phyloP scores from a whole-genome alignment of 2,329 filamentous ascomycete species.

The Cadophora sp. region DNA sequence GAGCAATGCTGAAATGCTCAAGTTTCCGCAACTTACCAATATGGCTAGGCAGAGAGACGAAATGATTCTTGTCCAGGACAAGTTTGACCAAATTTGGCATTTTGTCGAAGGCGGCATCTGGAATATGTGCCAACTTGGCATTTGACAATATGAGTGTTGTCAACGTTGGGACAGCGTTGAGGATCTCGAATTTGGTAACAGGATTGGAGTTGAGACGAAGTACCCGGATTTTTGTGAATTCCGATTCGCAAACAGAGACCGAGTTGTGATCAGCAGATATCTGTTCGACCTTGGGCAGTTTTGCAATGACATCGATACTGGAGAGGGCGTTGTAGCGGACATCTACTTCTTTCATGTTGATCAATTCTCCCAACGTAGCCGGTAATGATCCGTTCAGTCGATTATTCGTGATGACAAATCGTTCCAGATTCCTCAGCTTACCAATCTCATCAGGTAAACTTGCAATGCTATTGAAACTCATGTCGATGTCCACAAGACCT shows the following conservation, averaged over 20 bases:
- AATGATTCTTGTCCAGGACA: slow-evolving; percentile 93
- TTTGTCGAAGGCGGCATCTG: slow-evolving; percentile 85
- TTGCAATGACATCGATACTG: slow-evolving; percentile 85
- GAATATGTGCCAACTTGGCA: slow-evolving; percentile 86
- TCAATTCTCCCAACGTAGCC: slow-evolving; percentile 72
- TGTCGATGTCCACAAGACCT: slow-evolving; percentile 88
- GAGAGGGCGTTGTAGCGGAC: slow-evolving; percentile 91
- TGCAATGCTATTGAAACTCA: slow-evolving; percentile 94
- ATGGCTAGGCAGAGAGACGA: slow-evolving; percentile 85
- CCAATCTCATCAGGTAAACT: slow-evolving; percentile 80
- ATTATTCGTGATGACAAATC: slow-evolving; percentile 96
- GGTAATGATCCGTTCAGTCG: slow-evolving; percentile 79
- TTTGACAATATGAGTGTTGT: slow-evolving; percentile 89
- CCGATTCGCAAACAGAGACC: slow-evolving; percentile 87
- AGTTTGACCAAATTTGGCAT: slow-evolving; percentile 87
- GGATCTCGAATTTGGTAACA: slow-evolving; percentile 90
- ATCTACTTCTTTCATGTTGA: slow-evolving; percentile 87
- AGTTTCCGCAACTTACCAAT: slow-evolving; percentile 84
- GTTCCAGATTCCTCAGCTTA: slow-evolving; percentile 78
- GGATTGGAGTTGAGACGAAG: slow-evolving; percentile 94
- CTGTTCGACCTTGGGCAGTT: slow-evolving; percentile 85
- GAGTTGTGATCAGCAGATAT: slow-evolving; percentile 91
- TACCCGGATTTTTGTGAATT: slow-evolving; percentile 83
- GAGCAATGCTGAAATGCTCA: slow-evolving; percentile 92
- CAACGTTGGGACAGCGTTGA: slow-evolving; percentile 76